These are phyloP conservation scores for Piper longum DNA, from an alignment of 164 flowering plant species.

Conservation along the genomic window DNA sequence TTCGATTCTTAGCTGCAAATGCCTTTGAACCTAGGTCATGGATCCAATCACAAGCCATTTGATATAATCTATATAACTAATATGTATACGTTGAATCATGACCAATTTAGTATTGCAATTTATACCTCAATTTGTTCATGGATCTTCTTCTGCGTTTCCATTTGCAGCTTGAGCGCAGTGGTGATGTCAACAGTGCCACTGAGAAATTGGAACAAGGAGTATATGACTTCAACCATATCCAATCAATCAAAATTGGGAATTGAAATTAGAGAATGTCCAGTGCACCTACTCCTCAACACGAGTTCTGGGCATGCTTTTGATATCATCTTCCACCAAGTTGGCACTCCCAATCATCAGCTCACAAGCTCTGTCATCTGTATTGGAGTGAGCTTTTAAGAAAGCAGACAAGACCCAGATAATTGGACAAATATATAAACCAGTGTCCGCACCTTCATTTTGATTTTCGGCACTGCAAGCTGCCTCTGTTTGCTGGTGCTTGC, in stretches of 20 bases:
- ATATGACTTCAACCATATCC: constrained; percentile 7
- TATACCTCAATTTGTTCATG: constrained; percentile 82
- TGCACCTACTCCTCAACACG: constrained; percentile 41
- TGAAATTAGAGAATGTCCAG: background rate
- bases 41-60: background rate
- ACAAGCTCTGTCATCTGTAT: constrained; percentile 28
- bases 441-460: constrained; percentile 37
- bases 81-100: no score
- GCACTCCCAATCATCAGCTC: constrained; percentile 15
- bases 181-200: constrained; percentile 46
- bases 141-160: constrained; percentile 83
- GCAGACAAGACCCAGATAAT: constrained; percentile 3
- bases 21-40: constrained; percentile 69
- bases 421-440: background rate
- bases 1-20: constrained; percentile 85
- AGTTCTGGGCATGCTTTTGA: constrained; percentile 18
- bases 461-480: constrained; percentile 18
- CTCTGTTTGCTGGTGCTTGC: constrained; percentile 49
- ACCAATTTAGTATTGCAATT: background rate
- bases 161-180: constrained; percentile 67
- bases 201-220: constrained; percentile 10
- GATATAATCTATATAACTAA: background rate
- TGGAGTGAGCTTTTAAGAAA: constrained; percentile 4
- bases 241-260: background rate
- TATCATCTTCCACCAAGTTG: constrained; percentile 12